Conservation (phyloP, 2,329 filamentous ascomycete genomes). For the Xylaria digitata region DNA sequence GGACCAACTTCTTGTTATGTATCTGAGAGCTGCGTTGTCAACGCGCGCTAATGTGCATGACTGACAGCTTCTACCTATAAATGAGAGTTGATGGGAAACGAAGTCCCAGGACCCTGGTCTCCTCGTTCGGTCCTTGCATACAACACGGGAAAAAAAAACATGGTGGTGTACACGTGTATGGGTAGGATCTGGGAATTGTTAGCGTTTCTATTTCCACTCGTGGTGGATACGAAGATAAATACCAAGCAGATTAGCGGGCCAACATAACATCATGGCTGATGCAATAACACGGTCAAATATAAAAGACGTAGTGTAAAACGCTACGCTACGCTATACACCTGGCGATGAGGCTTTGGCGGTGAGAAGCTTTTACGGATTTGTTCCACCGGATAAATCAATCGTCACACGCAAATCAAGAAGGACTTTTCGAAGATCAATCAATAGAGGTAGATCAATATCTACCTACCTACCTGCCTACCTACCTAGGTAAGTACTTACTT, state of each 20-base stretch:
- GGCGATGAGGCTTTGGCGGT: not conserved
- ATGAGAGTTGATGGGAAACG: not conserved
- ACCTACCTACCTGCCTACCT: too few species aligned
- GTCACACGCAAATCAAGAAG: not conserved
- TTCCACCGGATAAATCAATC: not conserved
- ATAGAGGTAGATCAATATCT: too few species aligned
- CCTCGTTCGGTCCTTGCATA: slow-evolving; percentile 11
- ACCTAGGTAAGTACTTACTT: too few species aligned
- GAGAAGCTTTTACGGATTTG: not conserved
- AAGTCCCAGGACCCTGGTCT: not conserved
- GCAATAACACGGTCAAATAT: not conserved
- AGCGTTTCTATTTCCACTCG: slow-evolving; percentile 1
- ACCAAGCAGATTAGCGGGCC: slow-evolving; percentile 8
- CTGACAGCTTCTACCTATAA: slow-evolving; percentile 9
- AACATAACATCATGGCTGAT: not conserved
- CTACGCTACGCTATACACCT: not conserved
- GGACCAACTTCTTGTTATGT: not conserved
- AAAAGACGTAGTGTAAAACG: not conserved
- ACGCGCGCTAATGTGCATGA: not conserved
- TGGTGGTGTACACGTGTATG: slow-evolving; percentile 6
- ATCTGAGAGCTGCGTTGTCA: not conserved
- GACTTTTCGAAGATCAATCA: not conserved
- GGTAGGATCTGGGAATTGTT: slow-evolving; percentile 8
- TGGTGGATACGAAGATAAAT: not conserved
- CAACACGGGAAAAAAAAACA: slow-evolving; percentile 8